Evolutionary conservation across 129 eudicot genomes (phyloP).

Genomic region (carrot (Daucus carota)): DH1_v3.0 NC_030383.2:57906001-57906500

Average conservation of each 20-base stretch:
- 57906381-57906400: too few relatives aligned
- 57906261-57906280: not conserved
- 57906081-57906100: not conserved
- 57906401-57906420: too few relatives aligned
- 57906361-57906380: not conserved
- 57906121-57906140: not conserved
- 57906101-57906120: not conserved
- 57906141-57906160: conserved; percentile 12
- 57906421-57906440: too few relatives aligned
- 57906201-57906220: not conserved
- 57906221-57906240: conserved; percentile 9
- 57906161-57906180: conserved; percentile 12
- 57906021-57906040: conserved; percentile 28
- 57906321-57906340: not conserved
- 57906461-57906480: too few relatives aligned
- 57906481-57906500: too few relatives aligned
- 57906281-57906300: not conserved
- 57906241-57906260: not conserved
- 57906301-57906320: not conserved
- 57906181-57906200: conserved; percentile 6
- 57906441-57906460: too few relatives aligned
- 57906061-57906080: not conserved
- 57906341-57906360: not conserved
- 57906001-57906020: conserved; percentile 31
- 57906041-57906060: not conserved